Evolutionary conservation across 345 rosid species (phyloP).

Genomic region (Corymbia maculata): DNA sequence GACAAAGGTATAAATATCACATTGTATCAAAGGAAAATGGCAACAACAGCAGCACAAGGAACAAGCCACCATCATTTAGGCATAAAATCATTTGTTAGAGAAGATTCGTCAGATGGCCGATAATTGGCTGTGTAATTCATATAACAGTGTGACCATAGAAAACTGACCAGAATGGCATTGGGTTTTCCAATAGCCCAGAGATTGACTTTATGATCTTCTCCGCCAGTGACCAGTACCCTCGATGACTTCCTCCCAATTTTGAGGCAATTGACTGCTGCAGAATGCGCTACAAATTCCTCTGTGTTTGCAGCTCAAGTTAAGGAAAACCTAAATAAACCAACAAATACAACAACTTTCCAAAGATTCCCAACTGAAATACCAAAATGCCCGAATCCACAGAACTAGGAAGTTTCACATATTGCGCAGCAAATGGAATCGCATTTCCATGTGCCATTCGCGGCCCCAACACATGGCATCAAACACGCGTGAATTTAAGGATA

Average conservation of each 20-base stretch:
- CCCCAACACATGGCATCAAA: not conserved
- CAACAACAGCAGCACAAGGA: not conserved
- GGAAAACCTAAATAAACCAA: not conserved
- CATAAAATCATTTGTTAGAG: not conserved
- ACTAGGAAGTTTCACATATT: not conserved
- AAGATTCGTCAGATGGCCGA: not conserved
- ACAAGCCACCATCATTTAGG: not conserved
- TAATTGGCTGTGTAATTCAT: not conserved
- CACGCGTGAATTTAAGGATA: constrained; percentile 38
- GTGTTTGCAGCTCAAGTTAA: constrained; percentile 4
- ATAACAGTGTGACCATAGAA: not conserved
- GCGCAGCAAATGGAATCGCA: not conserved
- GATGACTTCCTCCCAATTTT: constrained; percentile 97
- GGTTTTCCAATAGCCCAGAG: constrained; percentile 99
- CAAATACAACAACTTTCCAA: not conserved
- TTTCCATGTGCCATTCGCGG: not conserved
- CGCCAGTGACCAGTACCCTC: constrained; percentile 91
- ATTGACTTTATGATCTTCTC: constrained; percentile 98
- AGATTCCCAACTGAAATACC: not conserved
- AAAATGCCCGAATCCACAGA: not conserved
- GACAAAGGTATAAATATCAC: not conserved
- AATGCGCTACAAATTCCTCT: constrained; percentile 99
- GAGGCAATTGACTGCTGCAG: constrained; percentile 85
- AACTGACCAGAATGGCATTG: constrained; percentile 92
- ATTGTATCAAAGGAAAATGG: not conserved